Evolutionary conservation across 2,329 filamentous ascomycete genomes (phyloP), one percentile per base, ranked within the genome.

Genomic region (Exophiala alcalophila): DNA sequence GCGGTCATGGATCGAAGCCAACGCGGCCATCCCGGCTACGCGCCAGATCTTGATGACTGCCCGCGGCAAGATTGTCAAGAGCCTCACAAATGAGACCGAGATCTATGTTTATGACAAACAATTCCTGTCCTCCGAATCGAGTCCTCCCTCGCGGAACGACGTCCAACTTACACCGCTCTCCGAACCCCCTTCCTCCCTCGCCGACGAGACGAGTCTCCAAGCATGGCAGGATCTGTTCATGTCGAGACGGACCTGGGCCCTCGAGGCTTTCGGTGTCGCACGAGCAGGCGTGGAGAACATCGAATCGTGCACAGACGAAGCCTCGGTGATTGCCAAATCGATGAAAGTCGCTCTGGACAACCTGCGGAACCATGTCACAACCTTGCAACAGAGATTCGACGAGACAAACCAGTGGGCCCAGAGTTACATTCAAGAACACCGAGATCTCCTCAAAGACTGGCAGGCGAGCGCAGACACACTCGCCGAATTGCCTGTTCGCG

Each of bases 21-120:
- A 84, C 59, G 84, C 82, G 39, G 77, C 79, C 29, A 87, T 98
- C 55, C 78, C 86, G 11, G 62, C 78, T 27, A 78, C 86, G 56
- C 81, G 86, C 65, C 86, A 97, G 63, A 90, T 98, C 54, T 75
- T 91, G 53, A 80, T 98, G 67, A 96, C 89, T 10, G 75, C 80
- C 3, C 80, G 86, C 54, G 91, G 91, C 34, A 90, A 86, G 66
- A 86, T 87, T 57, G 80, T 92, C 59, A 90, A 90, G 66, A 72
- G 81, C 24, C 85, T 53, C n/a, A 40, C 27, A 35, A 49, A 53
- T 40, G 55, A 94, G 84, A 86, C 80, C 54, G 89, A 97, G 63
- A 81, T 98, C 44, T 97, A 86, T 62, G 80, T 97, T 38, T 98
- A 94, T 66, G 89, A 96, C 65, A 84, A 89, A 50, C 81, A 83